phyloP scores from a whole-genome alignment of 805 yeast species.

The Ogataea saltuana region DNA sequence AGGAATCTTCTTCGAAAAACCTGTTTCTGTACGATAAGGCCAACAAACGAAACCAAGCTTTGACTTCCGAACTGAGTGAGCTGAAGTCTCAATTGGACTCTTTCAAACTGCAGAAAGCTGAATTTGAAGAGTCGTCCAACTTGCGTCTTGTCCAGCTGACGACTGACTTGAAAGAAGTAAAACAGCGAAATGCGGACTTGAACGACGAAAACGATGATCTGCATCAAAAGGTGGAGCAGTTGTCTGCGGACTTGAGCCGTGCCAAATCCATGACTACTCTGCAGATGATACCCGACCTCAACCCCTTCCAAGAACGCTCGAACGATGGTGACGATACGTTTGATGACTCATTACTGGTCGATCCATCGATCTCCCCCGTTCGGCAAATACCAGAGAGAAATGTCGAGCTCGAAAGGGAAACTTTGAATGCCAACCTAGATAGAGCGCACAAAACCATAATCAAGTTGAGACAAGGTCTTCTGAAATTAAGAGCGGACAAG shows the following conservation, averaged over 20 bases:
- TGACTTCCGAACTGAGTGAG: conserved; percentile 30
- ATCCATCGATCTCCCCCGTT: conserved; percentile 39
- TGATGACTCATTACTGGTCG: conserved; percentile 34
- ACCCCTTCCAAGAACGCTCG: conserved; percentile 7
- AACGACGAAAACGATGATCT: conserved; percentile 70
- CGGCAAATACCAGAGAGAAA: conserved; percentile 41
- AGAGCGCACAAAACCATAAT: conserved; percentile 65
- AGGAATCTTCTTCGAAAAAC: conserved; percentile 44
- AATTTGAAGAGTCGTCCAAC: conserved; percentile 41
- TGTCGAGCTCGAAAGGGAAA: conserved; percentile 60
- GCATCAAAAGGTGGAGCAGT: conserved; percentile 38
- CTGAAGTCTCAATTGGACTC: conserved; percentile 52
- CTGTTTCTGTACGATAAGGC: conserved; percentile 43
- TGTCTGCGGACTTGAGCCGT: conserved; percentile 14
- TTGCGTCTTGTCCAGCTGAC: conserved; percentile 38
- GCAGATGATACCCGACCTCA: conserved; percentile 16
- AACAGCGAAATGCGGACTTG: conserved; percentile 53
- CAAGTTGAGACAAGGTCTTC: conserved; percentile 53
- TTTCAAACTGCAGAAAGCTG: conserved; percentile 40
- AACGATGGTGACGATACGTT: conserved; percentile 37
- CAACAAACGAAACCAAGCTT: conserved; percentile 36
- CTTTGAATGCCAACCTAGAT: conserved; percentile 60
- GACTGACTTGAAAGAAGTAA: conserved; percentile 49
- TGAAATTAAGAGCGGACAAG: conserved; percentile 46
- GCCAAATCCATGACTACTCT: conserved; percentile 18